phyloP scores from a whole-genome alignment of 768 basidiomycete genomes.

The Boletus tomentosulus region DNA sequence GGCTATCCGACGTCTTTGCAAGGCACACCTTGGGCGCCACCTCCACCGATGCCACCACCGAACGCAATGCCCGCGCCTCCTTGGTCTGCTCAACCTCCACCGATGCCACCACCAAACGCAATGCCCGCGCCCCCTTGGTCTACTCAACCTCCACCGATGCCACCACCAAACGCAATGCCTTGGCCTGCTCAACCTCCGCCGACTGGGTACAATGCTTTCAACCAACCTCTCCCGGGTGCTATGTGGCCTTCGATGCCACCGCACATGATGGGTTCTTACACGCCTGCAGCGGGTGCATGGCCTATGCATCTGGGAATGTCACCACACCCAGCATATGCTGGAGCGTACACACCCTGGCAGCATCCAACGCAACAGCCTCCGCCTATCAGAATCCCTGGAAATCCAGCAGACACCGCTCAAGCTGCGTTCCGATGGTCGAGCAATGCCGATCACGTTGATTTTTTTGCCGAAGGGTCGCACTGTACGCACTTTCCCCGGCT shows the following conservation, averaged over 20 bases:
- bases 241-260: slow-evolving; percentile 20
- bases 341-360: slow-evolving; percentile 24
- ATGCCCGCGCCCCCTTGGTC: slow-evolving; percentile 11
- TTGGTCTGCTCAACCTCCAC: slow-evolving; percentile 14
- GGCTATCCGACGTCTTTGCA: slow-evolving; percentile 27
- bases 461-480: slow-evolving; percentile 39
- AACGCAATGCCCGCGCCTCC: slow-evolving; percentile 17
- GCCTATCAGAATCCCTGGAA: slow-evolving; percentile 19
- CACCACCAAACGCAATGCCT: slow-evolving; percentile 20
- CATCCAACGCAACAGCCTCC: slow-evolving; percentile 26
- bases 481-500: slow-evolving; percentile 32
- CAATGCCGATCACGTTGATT: slow-evolving; percentile 31
- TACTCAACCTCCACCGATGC: slow-evolving; percentile 11
- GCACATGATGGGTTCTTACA: slow-evolving; percentile 15
- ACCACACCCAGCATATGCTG: slow-evolving; percentile 17
- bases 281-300: slow-evolving; percentile 26
- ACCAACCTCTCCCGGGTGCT: slow-evolving; percentile 28
- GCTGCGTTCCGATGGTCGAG: slow-evolving; percentile 28
- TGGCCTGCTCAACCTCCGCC: slow-evolving; percentile 15
- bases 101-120: slow-evolving; percentile 22
- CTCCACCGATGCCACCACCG: slow-evolving; percentile 19
- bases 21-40: slow-evolving; percentile 25
- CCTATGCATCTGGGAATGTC: slow-evolving; percentile 26
- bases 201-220: slow-evolving; percentile 28
- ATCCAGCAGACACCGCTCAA: slow-evolving; percentile 21